Percentiles rank a stretch among this genome's conserved stretches.
phyloP scores from a whole-genome alignment of 129 eudicot species.

The Arctium lappa region DNA sequence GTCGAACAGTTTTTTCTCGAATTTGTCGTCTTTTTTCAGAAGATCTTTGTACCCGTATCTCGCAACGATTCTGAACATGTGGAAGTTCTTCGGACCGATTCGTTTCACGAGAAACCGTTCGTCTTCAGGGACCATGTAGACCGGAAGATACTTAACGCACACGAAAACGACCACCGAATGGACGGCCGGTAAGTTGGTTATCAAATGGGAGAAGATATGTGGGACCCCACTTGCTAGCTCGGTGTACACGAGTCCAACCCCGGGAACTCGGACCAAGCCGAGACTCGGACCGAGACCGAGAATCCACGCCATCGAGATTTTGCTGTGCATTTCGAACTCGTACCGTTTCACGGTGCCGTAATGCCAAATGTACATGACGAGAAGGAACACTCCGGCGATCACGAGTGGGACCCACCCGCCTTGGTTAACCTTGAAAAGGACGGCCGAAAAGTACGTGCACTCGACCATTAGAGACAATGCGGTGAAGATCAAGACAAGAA shows the following conservation, averaged over 20 bases:
- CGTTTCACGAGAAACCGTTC: slow-evolving; percentile 74
- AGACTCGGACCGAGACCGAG: slow-evolving; percentile 80
- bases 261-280: slow-evolving; percentile 80
- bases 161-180: slow-evolving; percentile 74
- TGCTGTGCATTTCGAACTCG: slow-evolving; percentile 81
- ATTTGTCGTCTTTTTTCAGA: slow-evolving; percentile 68
- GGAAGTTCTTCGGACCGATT: slow-evolving; percentile 74
- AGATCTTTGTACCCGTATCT: slow-evolving; percentile 81
- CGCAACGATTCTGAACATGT: slow-evolving; percentile 83
- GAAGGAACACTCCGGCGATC: slow-evolving; percentile 65
- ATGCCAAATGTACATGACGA: slow-evolving; percentile 84
- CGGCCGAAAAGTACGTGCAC: slow-evolving; percentile 71
- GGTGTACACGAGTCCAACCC: slow-evolving; percentile 78
- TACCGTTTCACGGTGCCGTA: slow-evolving; percentile 79
- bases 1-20: slow-evolving; percentile 70
- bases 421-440: slow-evolving; percentile 62
- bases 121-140: slow-evolving; percentile 66
- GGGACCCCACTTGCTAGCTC: slow-evolving; percentile 91
- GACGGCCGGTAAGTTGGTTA: slow-evolving; percentile 79
- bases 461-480: slow-evolving; percentile 56
- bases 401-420: slow-evolving; percentile 96
- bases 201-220: slow-evolving; percentile 71
- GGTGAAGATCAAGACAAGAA: slow-evolving; percentile 55
- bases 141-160: slow-evolving; percentile 80
- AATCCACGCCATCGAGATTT: slow-evolving; percentile 75